Conservation (phyloP, 805 yeast species). For the Ascoidea asiatica region DNA sequence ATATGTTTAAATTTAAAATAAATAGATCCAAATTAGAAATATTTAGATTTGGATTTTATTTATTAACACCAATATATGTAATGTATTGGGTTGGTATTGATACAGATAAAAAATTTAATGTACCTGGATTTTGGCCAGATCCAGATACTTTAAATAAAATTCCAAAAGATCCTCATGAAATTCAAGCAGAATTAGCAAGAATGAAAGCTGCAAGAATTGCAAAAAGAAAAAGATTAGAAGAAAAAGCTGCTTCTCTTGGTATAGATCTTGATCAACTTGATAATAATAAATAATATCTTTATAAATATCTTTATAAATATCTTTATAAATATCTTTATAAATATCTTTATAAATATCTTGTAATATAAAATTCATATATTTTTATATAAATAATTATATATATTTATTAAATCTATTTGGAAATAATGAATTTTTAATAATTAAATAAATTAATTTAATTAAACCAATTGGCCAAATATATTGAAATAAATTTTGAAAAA, state of each 20-base stretch:
- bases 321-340: no score
- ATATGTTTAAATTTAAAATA: slow-evolving; percentile 1
- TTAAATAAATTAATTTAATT: no score
- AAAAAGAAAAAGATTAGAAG: slow-evolving; percentile 62
- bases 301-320: no score
- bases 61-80: slow-evolving; percentile 75
- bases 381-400: no score
- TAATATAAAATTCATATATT: no score
- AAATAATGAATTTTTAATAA: no score
- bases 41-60: slow-evolving; percentile 54
- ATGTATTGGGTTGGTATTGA: slow-evolving; percentile 91
- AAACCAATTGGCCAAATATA: no score
- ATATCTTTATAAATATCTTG: no score
- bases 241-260: slow-evolving; percentile 38
- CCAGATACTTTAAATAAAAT: slow-evolving; percentile 82
- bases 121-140: slow-evolving; percentile 96
- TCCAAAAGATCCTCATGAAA: slow-evolving; percentile 88
- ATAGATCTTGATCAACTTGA: slow-evolving; percentile 5
- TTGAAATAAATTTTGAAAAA: no score
- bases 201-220: slow-evolving; percentile 65
- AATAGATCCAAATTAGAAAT: slow-evolving; percentile 9
- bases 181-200: slow-evolving; percentile 82
- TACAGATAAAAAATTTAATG: slow-evolving; percentile 76
- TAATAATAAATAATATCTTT: no score
- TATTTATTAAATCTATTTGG: no score